These are phyloP conservation scores for Rosa hybrid DNA, from an alignment of 331 rosid genomes.

Conservation along the genomic window DNA sequence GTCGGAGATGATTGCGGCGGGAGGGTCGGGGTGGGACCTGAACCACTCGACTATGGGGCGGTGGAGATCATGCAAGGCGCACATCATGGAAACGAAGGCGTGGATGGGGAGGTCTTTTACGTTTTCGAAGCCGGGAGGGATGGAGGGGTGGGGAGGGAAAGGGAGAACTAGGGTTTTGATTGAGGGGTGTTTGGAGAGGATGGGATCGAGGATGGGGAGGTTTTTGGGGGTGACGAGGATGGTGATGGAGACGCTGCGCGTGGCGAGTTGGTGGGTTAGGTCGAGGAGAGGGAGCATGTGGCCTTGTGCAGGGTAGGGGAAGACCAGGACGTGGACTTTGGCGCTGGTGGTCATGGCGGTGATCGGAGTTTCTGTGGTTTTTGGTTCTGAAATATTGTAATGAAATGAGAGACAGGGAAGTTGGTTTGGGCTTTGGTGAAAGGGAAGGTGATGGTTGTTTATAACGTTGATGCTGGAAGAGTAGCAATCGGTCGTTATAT, in stretches of 20 bases:
- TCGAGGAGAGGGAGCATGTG: slow-evolving; percentile 54
- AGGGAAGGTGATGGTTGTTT: no score
- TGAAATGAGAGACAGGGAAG: background rate
- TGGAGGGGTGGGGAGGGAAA: slow-evolving; percentile 41
- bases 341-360: background rate
- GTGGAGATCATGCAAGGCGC: slow-evolving; percentile 19
- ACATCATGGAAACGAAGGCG: slow-evolving; percentile 16
- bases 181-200: slow-evolving; percentile 30
- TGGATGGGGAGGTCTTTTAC: slow-evolving; percentile 26
- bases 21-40: slow-evolving; percentile 38
- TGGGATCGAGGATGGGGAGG: slow-evolving; percentile 35
- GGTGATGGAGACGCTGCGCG: slow-evolving; percentile 39
- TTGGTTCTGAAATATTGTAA: background rate
- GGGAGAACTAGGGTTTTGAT: slow-evolving; percentile 40
- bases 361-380: background rate
- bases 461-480: background rate
- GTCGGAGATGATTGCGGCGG: slow-evolving; percentile 37
- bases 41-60: slow-evolving; percentile 33
- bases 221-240: slow-evolving; percentile 48
- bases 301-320: slow-evolving; percentile 49
- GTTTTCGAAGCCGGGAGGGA: slow-evolving; percentile 43
- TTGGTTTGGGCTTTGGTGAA: no score
- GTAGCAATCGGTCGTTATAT: background rate
- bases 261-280: slow-evolving; percentile 24
- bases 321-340: slow-evolving; percentile 34